Base-by-base conservation (phyloP, 371 early-diverging fungal genomes). In the Mucor lusitanicus region DNA sequence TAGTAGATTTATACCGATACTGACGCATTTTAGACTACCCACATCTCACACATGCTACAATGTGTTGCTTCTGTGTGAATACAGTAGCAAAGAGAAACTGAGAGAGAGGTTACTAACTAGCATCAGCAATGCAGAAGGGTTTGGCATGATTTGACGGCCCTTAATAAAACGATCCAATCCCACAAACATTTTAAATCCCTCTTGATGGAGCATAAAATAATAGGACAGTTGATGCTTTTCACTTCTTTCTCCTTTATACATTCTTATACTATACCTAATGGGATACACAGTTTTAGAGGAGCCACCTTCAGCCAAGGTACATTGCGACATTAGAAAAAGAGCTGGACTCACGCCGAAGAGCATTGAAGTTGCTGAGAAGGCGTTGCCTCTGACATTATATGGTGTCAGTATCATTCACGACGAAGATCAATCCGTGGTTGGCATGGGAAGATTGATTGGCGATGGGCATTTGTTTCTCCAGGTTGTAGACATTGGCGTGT, bases 1-100 rank as follows among this genome's bases (percentile, higher is more conserved):
- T 12, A 19, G 25, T 4, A 8, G 33, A 4, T 27, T 35, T 40
- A 30, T 42, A n/a, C 21, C 11, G 9, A 32, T 33, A 33, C 19
- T 21, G 11, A 50, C 13, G 0, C 23, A 92, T 8, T 13, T 1
- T 69, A 81, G 85, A 46, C 60, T 90, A 48, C 91, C 91, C 0
- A 93, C 96, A 0, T 90, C 94, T 0, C 83, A 91, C 70, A 95
- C 95, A 11, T 95, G 96, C 75, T 99, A 98, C 74, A 95, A 95
- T 59, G 88, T 94, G 2, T 72, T 99, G n/a, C 78, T 98, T 33
- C 77, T 99, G 35, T 97, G 97, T 21, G 96, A 97, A 73, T 98
- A 98, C 67, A 70, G 79, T 6, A 75, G 87, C 17, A 87, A 88
- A 59, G 90, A 91, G 28, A 95, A 95, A 76, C 73, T 99, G 67